Base-by-base conservation (phyloP, 805 yeast genomes). In the Candida dendrica region DNA sequence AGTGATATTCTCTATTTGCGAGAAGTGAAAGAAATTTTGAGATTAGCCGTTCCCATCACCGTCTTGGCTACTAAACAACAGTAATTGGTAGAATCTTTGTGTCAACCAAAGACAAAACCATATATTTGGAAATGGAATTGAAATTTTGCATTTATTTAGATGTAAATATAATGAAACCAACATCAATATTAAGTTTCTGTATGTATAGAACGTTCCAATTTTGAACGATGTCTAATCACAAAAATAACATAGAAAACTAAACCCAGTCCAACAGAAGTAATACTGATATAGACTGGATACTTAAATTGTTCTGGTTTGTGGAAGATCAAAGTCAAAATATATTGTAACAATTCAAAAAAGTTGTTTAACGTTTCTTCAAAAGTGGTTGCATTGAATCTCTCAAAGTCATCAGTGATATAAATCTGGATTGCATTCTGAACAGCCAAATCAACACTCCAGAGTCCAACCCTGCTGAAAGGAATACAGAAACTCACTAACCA, bases 361-460 rank as follows among this genome's bases (percentile, higher is more conserved):
- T 53, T 57, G 39, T 58, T 63, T 30, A 63, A 45, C 16, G 62
- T 55, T 35, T 63, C 60, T 41, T 63, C 68, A 38, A 58, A 54
- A 16, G 67, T 49, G 9, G 70, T 60, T 29, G 60, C 66, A 18
- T 50, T 46, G 19, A 63, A 65, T 18, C 70, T 47, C 20, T 53
- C 48, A 27, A 44, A 40, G 11, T 56, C 58, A 34, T 59, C 59
- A 17, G 47, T 52, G 22, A 66, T 64, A 30, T 55, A 57, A 17
- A 63, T 54, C 37, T 65, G 70, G 19, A 66, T 51, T 14, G 55
- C 47, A 19, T 58, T 51, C 44, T 65, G 69, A 1, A 61, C 51
- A 22, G 66, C 50, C 26, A 66, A 48, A 42, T 65, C 70, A 48
- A 62, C 65, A 19, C 72, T 69, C 71, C 72, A 67, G 10, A 67